phyloP scores from a whole-genome alignment of 306 rosid species.

The Quercus engelmannii region DNA sequence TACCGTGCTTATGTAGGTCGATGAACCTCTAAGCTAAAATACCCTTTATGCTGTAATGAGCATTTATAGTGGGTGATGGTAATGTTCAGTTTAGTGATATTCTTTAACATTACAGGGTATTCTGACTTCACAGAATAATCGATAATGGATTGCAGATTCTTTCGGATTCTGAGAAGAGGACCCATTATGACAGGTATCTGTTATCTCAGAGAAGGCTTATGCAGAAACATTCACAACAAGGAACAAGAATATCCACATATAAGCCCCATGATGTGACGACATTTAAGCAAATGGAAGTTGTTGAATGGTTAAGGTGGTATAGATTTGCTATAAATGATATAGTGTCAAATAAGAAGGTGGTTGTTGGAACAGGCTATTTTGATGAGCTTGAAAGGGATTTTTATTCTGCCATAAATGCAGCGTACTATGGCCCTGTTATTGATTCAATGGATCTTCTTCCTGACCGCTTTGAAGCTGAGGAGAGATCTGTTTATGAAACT shows the following conservation, averaged over 20 bases:
- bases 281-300: constrained; percentile 80
- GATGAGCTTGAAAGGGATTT: constrained; percentile 83
- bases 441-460: constrained; percentile 81
- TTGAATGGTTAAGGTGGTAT: constrained; percentile 91
- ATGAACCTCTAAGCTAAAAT: not conserved
- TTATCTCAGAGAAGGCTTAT: constrained; percentile 60
- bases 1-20: not conserved
- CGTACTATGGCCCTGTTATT: constrained; percentile 80
- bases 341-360: constrained; percentile 64
- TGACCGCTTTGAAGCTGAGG: constrained; percentile 94
- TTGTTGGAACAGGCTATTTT: constrained; percentile 72
- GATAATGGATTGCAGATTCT: constrained; percentile 84
- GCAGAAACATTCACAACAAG: constrained; percentile 37
- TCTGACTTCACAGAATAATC: constrained; percentile 31
- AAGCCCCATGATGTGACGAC: constrained; percentile 36
- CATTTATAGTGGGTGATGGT: not conserved
- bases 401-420: constrained; percentile 80
- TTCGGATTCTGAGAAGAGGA: constrained; percentile 78
- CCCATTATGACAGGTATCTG: constrained; percentile 70
- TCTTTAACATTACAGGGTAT: constrained; percentile 26
- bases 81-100: constrained; percentile 4
- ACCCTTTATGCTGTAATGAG: not conserved
- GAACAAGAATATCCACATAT: constrained; percentile 41
- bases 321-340: constrained; percentile 66
- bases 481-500: constrained; percentile 84